Conservation (phyloP, 108 stramenopile species). For the Nitzschia inconspicua region DNA sequence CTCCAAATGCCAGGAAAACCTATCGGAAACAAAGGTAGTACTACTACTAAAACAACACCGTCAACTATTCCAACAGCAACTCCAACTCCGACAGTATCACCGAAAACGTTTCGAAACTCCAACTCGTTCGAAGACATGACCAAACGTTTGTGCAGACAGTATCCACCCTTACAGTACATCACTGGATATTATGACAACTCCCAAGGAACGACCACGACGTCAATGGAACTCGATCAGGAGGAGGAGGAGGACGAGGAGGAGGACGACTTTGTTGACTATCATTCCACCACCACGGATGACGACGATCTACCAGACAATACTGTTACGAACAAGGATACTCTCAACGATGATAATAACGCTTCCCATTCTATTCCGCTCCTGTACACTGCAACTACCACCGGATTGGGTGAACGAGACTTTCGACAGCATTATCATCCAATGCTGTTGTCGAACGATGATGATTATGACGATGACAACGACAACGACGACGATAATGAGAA, state of each 20-base stretch:
- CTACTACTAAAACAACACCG: not conserved
- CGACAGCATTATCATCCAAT: conserved; percentile 69
- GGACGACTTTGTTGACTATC: not conserved
- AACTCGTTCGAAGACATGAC: too few species aligned
- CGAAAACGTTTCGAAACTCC: not conserved
- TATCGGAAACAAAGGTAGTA: not conserved
- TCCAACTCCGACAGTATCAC: not conserved
- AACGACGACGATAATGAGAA: not conserved
- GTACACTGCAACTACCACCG: conserved; percentile 6
- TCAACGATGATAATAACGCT: not conserved
- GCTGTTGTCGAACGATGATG: too few species aligned
- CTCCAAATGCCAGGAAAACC: not conserved
- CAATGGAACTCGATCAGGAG: too few species aligned
- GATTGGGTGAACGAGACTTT: conserved; percentile 46
- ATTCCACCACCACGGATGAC: not conserved
- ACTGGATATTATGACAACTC: too few species aligned
- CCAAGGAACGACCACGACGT: too few species aligned
- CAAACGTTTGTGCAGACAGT: too few species aligned
- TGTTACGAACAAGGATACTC: not conserved
- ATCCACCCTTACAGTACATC: too few species aligned
- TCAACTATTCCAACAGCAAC: not conserved
- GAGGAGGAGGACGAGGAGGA: not conserved
- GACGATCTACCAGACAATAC: not conserved
- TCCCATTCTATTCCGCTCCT: conserved; percentile 1
- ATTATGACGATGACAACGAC: too few species aligned